phyloP scores from a whole-genome alignment of 495 filamentous ascomycete species.

The Chaetomium fimeti region DNA sequence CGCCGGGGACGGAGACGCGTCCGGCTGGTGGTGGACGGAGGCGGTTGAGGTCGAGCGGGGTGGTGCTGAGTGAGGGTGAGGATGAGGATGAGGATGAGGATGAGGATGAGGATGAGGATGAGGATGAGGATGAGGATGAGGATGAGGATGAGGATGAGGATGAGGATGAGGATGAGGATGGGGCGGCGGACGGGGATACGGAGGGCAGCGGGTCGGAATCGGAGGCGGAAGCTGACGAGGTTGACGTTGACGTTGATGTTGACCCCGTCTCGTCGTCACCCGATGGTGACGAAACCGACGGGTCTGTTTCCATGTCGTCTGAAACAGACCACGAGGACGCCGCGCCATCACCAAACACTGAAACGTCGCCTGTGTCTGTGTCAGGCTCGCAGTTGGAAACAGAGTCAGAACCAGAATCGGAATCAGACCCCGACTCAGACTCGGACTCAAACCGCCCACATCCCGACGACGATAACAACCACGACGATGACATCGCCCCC shows the following conservation, averaged over 20 bases:
- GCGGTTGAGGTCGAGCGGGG: neutral
- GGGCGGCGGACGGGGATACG: neutral
- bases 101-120: too few relatives aligned
- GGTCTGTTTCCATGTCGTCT: neutral
- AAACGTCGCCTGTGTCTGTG: slow-evolving; percentile 2
- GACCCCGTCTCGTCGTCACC: neutral
- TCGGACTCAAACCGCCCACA: neutral
- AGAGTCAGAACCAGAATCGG: neutral
- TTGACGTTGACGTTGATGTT: neutral
- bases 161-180: too few relatives aligned
- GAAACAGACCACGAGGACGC: slow-evolving; percentile 11
- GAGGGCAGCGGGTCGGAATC: neutral
- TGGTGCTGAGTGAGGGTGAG: neutral
- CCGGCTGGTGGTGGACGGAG: neutral
- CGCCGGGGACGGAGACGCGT: slow-evolving; percentile 15
- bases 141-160: too few relatives aligned
- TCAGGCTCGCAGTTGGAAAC: slow-evolving; percentile 1
- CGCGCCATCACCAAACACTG: slow-evolving; percentile 15
- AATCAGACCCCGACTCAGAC: neutral
- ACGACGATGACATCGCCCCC: neutral
- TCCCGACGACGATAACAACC: slow-evolving; percentile 1
- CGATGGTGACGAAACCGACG: slow-evolving; percentile 2
- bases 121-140: too few relatives aligned
- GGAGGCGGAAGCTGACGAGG: neutral
- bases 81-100: too few relatives aligned